Base-by-base conservation (phyloP, 148 eudicot species). In the Pouteria glomerata region DNA sequence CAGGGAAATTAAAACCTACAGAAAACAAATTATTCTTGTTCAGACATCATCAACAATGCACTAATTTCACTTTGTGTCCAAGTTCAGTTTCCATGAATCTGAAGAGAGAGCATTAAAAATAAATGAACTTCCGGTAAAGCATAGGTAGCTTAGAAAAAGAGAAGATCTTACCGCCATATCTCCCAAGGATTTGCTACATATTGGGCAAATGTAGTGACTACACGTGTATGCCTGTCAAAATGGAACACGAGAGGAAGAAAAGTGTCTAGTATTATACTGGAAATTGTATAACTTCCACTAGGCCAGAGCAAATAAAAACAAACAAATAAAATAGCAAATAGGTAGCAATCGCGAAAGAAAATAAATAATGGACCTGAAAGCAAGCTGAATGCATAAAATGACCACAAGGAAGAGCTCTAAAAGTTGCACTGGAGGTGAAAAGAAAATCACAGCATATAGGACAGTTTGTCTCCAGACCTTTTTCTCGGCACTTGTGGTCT, bases 361-460 rank as follows among this genome's bases (percentile, higher is more conserved):
- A 63, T 60, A n/a, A 29, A 63, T 35, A 61, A 70, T 75, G 61
- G 51, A 93, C 98, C 96, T 90, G 98, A 76, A 93, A 93, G 82
- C 98, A 93, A 76, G 98, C 90, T 57, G 98, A 90, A 78, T 90
- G 98, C 96, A 93, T 93, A 75, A 73, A 93, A 88, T 93, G 98
- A 45, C 98, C 98, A 77, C 98, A 93, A 16, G 96, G 93, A 66
- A 93, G 87, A 60, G 89, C 90, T 82, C 96, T 82, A 64, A 93
- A 91, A 35, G 89, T 79, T 68, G 84, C 89, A 77, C 96, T 93
- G 41, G 98, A 93, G 41, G 98, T 93, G 80, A 93, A 93, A 63
- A 93, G 82, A 74, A 88, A 88, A 57, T 93, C 98, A 76, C 96
- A 93, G 82, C 98, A 93, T 48, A 93, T 93, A 1, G 98, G 98